phyloP scores from a whole-genome alignment of 108 stramenopile species.

The Cyclotella baltica region DNA sequence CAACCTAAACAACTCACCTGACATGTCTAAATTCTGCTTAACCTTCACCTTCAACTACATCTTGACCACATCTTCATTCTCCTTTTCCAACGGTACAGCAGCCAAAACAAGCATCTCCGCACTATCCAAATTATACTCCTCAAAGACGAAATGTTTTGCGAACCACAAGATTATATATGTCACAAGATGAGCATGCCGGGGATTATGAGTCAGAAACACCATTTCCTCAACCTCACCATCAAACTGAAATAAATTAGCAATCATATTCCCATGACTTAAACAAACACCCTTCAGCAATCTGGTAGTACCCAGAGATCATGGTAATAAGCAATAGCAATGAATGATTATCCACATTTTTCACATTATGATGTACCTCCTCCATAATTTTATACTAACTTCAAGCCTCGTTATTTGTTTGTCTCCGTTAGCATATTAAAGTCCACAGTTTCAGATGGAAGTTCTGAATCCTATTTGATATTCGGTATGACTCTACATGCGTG shows the following conservation, averaged over 20 bases:
- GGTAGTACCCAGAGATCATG: constrained; percentile 94
- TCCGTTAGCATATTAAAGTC: constrained; percentile 58
- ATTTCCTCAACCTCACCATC: constrained; percentile 65
- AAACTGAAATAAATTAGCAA: constrained; percentile 78
- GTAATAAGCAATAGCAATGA: constrained; percentile 82
- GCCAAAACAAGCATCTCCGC: constrained; percentile 72
- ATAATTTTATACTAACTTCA: constrained; percentile 40
- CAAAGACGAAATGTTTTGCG: constrained; percentile 87
- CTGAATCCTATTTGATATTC: constrained; percentile 55
- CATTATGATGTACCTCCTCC: constrained; percentile 55
- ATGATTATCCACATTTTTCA: constrained; percentile 55
- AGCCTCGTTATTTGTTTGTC: constrained; percentile 43
- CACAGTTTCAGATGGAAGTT: constrained; percentile 62
- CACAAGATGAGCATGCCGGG: constrained; percentile 87
- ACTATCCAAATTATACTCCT: constrained; percentile 74
- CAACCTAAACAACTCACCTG: too few species aligned
- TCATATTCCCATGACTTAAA: constrained; percentile 86
- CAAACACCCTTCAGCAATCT: constrained; percentile 95
- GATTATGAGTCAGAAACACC: constrained; percentile 63
- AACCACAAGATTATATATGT: constrained; percentile 84
- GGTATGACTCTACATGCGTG: constrained; percentile 75
- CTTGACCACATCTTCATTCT: constrained; percentile 67
- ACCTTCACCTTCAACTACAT: constrained; percentile 61
- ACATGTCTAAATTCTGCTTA: constrained; percentile 89
- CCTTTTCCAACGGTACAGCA: constrained; percentile 86